Evolutionary conservation across 2,329 filamentous ascomycete species (phyloP), one percentile per base, ranked within the genome.

Genomic region (Aspergillus ibericus): DNA sequence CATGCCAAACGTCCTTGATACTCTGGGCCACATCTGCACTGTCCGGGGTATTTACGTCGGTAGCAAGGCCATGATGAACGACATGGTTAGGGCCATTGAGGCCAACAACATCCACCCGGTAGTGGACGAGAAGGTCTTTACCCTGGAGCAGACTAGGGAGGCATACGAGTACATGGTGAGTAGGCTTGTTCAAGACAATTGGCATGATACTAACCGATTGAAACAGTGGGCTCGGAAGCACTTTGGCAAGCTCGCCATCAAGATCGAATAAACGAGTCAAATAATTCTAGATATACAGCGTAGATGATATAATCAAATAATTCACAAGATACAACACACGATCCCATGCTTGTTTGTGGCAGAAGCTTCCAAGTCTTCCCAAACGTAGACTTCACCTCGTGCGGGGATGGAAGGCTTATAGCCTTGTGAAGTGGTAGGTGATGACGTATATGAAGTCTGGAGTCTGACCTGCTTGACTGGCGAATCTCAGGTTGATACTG

Each of bases 71-170:
- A 78, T 83, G 68, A 83, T 87, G 71, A 79, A 84, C 66, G 83
- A 85, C 29, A 86, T 87, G 85, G 80, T 82, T 61, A 69, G 73
- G 13, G 82, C 83, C 0, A 83, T 87, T 56, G 84, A 86, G 71
- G 80, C 77, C 15, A 85, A 85, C 59, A 72, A 85, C 60, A 83
- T 87, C 64, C 81, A 84, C 61, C 85, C 85, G 1, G 76, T 87
- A 18, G 78, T 87, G 16, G 85, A 87, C 65, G 74, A 82, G 66
- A 84, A 82, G 72, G 77, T 82, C 12, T 87, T 85, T 66, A 75
- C 72, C 35, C 71, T 87, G 5, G 78, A 80, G 20, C 68, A 85
- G 63, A 69, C 78, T 4, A 81, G 79, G 67, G 82, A 81, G 54
- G 83, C 83, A 0, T 85, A 83, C 67, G 72, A 83, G 56, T 82